Evolutionary conservation across 2,329 filamentous ascomycete species (phyloP).

Genomic region (Gnomoniopsis smithogilvyi): DNA sequence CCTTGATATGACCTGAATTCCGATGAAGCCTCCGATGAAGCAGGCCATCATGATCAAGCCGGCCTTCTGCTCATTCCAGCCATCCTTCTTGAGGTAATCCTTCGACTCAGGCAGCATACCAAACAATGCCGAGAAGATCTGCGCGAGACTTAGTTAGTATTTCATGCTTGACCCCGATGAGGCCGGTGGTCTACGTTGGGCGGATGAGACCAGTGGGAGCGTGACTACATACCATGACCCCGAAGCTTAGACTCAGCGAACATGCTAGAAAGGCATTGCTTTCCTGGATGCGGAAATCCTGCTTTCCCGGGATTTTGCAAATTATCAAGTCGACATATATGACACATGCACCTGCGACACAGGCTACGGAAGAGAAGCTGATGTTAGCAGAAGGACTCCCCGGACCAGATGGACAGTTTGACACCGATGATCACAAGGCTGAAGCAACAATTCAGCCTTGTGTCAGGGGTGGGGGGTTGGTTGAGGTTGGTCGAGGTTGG

Average conservation of each 20-base stretch:
- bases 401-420: neutral
- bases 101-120: slow-evolving; percentile 90
- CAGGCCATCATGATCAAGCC: slow-evolving; percentile 66
- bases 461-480: neutral
- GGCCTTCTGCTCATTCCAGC: slow-evolving; percentile 63
- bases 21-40: slow-evolving; percentile 70
- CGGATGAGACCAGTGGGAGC: neutral
- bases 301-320: slow-evolving; percentile 67
- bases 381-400: neutral
- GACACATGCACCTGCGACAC: slow-evolving; percentile 73
- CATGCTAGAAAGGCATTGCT: slow-evolving; percentile 84
- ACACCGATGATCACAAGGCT: neutral
- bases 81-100: slow-evolving; percentile 68
- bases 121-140: slow-evolving; percentile 90
- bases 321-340: slow-evolving; percentile 84
- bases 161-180: neutral
- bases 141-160: slow-evolving; percentile 4
- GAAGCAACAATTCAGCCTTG: neutral
- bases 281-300: slow-evolving; percentile 81
- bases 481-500: neutral
- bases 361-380: slow-evolving; percentile 40
- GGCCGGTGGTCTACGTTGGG: neutral
- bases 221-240: slow-evolving; percentile 74
- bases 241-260: slow-evolving; percentile 89
- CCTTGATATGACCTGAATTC: slow-evolving; percentile 71